phyloP scores from a whole-genome alignment of 208 protist species.

The Leishmania mexicana region DNA sequence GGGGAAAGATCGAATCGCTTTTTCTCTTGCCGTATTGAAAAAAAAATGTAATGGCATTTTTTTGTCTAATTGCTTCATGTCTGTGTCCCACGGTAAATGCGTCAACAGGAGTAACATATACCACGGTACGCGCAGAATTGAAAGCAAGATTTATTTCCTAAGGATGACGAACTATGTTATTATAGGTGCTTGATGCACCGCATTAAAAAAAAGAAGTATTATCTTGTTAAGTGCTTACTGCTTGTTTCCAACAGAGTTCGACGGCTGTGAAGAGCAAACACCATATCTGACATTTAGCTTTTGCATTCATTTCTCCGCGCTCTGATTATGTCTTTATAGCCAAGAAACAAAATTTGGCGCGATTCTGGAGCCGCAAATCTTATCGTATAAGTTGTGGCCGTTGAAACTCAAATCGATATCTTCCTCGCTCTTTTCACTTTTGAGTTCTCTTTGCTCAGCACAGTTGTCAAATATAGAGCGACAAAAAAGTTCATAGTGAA shows the following conservation, averaged over 20 bases:
- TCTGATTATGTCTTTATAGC: background rate
- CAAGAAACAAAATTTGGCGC: background rate
- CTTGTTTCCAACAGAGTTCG: background rate
- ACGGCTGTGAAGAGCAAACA: background rate
- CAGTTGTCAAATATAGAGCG: background rate
- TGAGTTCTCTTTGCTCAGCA: background rate
- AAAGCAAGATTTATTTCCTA: background rate
- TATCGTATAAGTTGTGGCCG: background rate
- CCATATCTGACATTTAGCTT: too few relatives aligned
- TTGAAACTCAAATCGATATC: background rate
- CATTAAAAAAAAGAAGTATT: slow-evolving; percentile 13
- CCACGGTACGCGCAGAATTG: background rate
- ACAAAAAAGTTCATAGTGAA: background rate
- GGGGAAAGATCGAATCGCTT: background rate
- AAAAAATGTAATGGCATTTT: background rate
- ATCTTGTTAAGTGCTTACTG: background rate
- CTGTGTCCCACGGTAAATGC: background rate
- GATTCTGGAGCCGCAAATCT: background rate
- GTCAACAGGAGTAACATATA: background rate
- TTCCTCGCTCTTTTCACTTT: background rate
- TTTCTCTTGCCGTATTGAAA: background rate
- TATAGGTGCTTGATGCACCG: background rate
- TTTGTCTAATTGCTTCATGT: background rate
- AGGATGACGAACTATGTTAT: background rate
- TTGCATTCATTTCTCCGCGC: background rate